A percentile compares a stretch with the other conserved stretches of the same genome.
Conservation (phyloP, 805 yeast genomes). For the Ogataea polymorpha region DNA sequence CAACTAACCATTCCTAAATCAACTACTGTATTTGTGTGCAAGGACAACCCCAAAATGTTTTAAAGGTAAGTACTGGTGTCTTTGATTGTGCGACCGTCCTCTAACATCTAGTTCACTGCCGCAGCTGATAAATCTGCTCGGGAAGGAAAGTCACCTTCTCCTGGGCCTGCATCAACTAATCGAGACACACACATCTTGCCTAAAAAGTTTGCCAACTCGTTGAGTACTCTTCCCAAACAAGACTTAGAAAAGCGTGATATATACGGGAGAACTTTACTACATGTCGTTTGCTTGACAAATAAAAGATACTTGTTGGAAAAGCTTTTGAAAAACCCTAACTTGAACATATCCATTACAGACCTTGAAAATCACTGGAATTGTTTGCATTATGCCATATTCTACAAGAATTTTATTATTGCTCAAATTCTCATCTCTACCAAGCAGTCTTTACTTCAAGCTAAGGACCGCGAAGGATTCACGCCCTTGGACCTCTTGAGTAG, state of each 20-base stretch:
- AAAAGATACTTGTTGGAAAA: constrained; percentile 43
- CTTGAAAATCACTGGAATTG: constrained; percentile 81
- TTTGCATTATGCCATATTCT: constrained; percentile 64
- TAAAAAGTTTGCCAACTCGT: constrained; percentile 19
- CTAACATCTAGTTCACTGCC: constrained; percentile 18
- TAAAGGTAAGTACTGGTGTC: constrained; percentile 18
- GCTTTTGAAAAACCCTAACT: constrained; percentile 45
- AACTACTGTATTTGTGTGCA: not conserved
- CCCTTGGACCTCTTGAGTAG: constrained; percentile 63
- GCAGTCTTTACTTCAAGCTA: constrained; percentile 42
- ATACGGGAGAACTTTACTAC: constrained; percentile 65
- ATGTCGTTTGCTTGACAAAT: constrained; percentile 50
- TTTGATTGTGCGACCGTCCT: not conserved
- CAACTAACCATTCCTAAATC: not conserved
- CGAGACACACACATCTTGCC: constrained; percentile 7
- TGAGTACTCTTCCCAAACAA: constrained; percentile 31
- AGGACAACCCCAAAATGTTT: constrained; percentile 19
- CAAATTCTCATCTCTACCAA: constrained; percentile 35
- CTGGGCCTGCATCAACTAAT: constrained; percentile 3
- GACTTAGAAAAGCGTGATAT: constrained; percentile 54
- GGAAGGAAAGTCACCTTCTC: constrained; percentile 10
- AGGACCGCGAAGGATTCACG: constrained; percentile 68
- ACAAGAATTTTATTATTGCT: constrained; percentile 56
- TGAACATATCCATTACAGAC: constrained; percentile 51
- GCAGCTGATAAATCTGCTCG: constrained; percentile 10